Evolutionary conservation across 768 basidiomycete genomes (phyloP), one percentile per base, ranked within the genome.

Genomic region (Mycena capillaripes): DNA sequence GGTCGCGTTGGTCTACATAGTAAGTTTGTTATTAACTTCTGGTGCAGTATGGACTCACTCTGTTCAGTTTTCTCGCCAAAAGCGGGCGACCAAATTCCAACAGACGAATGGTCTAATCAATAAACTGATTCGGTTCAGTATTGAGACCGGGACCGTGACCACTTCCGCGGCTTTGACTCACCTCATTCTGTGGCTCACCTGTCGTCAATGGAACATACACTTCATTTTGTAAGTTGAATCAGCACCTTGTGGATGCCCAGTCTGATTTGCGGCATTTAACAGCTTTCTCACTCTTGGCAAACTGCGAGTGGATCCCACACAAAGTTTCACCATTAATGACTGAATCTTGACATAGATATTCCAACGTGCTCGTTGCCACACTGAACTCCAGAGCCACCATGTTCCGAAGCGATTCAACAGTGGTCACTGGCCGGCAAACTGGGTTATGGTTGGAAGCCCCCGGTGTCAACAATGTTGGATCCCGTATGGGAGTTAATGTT

Each of bases 91-190:
- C 2, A 17, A 12, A 25, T 71, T 60, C n/a, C 52, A 56, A 4
- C 61, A 58, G 0, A 76, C 77, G 1, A 55, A 44, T 73, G 79
- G 66, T 73, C 58, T 86, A 81, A 8, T 85, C 79, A n/a, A 76
- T 71, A 34, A 59, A 56, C 27, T 77, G 17, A 73, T 75, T 25
- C 70, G 66, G 1, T 75, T 73, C 65, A 61, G 57, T 30, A 56
- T 73, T 0, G 77, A 78, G 69, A 78, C 76, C 9, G 76, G 74
- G 2, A 44, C 46, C 7, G n/a, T 75, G 8, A 75, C 71, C 2
- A 74, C 64, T 50, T 17, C 71, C 23, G 70, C n/a, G 5, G 73
- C 73, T 4, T 11, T 73, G 2, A 23, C 73, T 21, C 73, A 78
- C 14, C 50, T 59, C 38, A 64, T 64, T 11, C 40, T 77, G 27